Evolutionary conservation across 257 asterid species (phyloP), one percentile per base, ranked within the genome.

Genomic region (Anisodus tanguticus): DNA sequence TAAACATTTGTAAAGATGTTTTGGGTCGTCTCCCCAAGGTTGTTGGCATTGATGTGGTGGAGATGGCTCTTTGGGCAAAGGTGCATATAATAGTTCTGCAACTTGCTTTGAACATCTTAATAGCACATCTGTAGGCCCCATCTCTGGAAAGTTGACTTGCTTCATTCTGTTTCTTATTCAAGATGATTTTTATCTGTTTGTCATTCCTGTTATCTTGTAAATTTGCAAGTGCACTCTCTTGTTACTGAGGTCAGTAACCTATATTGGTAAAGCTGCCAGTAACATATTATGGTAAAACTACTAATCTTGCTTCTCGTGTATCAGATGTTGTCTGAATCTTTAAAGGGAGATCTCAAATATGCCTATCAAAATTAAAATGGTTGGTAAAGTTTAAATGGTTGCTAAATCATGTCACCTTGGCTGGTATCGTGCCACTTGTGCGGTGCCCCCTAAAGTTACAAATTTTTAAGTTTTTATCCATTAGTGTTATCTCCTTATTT

Each of bases 1-100:
- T 97, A 82, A 97, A 89, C 92, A 89, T 91, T 51, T 92, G 99
- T 91, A 93, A 91, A 91, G 99, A 95, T 88, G 85, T 88, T 37
- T 86, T 94, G 91, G 98, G 92, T 47, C 95, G 92, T 81, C 90
- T 95, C 54, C 99, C 99, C 31, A 97, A 97, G 92, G 97, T 97
- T 62, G 96, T 97, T 31, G 99, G 99, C 71, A 88, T 97, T 81
- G 99, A 95, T 88, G 95, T 97, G 83, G 99, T 97, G 85, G 99
- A 97, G 94, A 93, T 97, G 99, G 98, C 99, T 90, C 97, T 97
- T 86, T 97, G 99, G 99, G 99, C 99, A 82, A 97, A 97, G 98
- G 99, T 97, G 90, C 81, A 78, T 45, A 84, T 35, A n/a, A 53
- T 84, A 51, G 69, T 35, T 63, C 58, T 82, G 82, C 79, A 3